Percentiles rank a stretch among this genome's conserved stretches.
phyloP scores from a whole-genome alignment of 2,329 filamentous ascomycete species.

The Diaporthe eres region DNA sequence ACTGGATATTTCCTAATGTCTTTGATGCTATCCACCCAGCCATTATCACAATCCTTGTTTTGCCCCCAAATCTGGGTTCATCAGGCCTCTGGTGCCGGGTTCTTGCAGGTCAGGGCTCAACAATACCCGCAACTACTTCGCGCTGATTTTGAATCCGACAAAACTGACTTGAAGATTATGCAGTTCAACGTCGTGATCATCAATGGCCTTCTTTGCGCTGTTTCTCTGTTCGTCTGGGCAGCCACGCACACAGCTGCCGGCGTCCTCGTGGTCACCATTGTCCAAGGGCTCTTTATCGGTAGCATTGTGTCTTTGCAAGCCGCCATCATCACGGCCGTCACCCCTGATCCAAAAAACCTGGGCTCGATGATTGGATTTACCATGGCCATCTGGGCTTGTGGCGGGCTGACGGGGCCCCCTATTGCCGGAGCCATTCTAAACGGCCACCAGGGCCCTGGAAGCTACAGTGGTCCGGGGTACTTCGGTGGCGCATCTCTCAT shows the following conservation, averaged over 20 bases:
- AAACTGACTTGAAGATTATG: not conserved
- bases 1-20: not conserved
- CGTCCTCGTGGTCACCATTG: constrained; percentile 52
- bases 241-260: constrained; percentile 68
- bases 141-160: not conserved
- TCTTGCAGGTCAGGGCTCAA: not conserved
- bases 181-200: constrained; percentile 66
- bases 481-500: constrained; percentile 41
- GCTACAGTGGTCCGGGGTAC: constrained; percentile 46
- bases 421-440: constrained; percentile 53
- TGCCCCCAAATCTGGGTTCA: not conserved
- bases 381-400: constrained; percentile 58
- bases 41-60: not conserved
- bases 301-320: constrained; percentile 56
- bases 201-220: constrained; percentile 71
- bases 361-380: constrained; percentile 69
- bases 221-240: constrained; percentile 69
- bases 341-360: constrained; percentile 59
- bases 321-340: constrained; percentile 47
- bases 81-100: not conserved
- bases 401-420: constrained; percentile 61
- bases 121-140: too few relatives aligned
- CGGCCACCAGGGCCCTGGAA: constrained; percentile 47
- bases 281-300: constrained; percentile 48
- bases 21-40: not conserved